A percentile compares a stretch with the other conserved stretches of the same genome.
Evolutionary conservation across 106 monocot species (phyloP).

Genomic region (Phalaenopsis equestris): DNA sequence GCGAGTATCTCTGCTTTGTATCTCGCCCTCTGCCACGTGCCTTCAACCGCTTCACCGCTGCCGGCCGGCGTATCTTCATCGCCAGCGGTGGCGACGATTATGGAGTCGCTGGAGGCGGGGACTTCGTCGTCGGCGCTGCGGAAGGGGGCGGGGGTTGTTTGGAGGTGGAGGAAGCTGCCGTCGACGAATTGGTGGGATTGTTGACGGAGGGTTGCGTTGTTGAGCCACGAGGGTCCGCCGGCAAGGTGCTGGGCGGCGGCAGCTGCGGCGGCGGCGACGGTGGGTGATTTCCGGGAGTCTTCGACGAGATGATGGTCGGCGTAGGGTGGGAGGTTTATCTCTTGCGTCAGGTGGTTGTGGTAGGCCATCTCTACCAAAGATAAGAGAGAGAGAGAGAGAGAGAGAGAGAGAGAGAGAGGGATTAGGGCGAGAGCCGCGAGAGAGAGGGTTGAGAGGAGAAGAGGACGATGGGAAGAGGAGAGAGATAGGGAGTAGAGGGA

Average conservation of each 20-base stretch:
- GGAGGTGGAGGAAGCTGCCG: conserved; percentile 46
- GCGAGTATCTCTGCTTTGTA: conserved; percentile 69
- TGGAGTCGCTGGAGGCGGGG: conserved; percentile 18
- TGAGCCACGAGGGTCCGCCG: conserved; percentile 37
- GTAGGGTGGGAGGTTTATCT: not conserved
- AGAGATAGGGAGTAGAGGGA: no score
- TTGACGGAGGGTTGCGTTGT: conserved; percentile 33
- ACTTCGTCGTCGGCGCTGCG: conserved; percentile 8
- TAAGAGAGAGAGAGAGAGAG: not conserved
- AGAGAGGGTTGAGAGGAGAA: not conserved
- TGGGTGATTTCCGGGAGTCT: not conserved
- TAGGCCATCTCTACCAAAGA: conserved; percentile 3
- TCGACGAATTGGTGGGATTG: conserved; percentile 23
- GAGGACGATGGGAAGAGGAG: no score
- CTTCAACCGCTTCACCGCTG: conserved; percentile 21
- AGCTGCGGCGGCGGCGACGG: not conserved
- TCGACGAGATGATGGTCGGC: not conserved
- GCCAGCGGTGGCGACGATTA: conserved; percentile 12
- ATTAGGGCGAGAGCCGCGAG: not conserved
- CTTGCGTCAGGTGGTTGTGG: conserved; percentile 8
- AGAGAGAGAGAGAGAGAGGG: conserved; percentile 7
- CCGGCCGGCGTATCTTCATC: not conserved
- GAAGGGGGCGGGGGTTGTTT: conserved; percentile 18
- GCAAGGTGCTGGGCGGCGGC: not conserved
- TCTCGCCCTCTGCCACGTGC: conserved; percentile 51